Conservation (phyloP, 2,329 filamentous ascomycete species). For the Colletotrichum simmondsii region DNA sequence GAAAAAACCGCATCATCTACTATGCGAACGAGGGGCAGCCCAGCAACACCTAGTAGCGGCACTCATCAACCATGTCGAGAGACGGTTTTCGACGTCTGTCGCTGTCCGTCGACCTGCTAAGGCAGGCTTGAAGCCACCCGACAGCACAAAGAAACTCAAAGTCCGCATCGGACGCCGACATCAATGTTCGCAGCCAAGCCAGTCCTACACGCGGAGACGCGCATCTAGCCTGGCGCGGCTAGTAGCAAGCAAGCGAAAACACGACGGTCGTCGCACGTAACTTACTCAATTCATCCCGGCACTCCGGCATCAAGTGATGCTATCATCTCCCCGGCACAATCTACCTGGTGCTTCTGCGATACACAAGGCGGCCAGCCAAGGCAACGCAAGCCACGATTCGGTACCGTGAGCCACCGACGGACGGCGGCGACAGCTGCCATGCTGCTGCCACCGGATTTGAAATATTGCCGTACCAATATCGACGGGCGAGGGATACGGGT, state of each 20-base stretch:
- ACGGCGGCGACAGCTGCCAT: not conserved
- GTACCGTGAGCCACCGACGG: not conserved
- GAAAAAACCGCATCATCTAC: not conserved
- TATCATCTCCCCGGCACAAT: conserved; percentile 4
- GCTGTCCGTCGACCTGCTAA: not conserved
- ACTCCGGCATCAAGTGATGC: not conserved
- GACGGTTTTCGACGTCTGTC: not conserved
- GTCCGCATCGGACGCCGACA: not conserved
- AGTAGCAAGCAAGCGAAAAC: not conserved
- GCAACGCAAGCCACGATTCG: conserved; percentile 17
- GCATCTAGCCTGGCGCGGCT: not conserved
- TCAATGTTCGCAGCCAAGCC: conserved; percentile 2
- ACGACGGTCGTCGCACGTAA: conserved; percentile 11
- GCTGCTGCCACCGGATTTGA: not conserved
- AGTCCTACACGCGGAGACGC: not conserved
- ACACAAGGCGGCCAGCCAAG: not conserved
- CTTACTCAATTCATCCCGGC: not conserved
- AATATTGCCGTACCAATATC: not conserved
- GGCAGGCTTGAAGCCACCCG: not conserved
- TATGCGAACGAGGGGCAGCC: not conserved
- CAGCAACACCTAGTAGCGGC: not conserved
- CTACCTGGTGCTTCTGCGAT: conserved; percentile 5
- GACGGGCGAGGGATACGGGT: not conserved
- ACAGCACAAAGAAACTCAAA: conserved; percentile 2
- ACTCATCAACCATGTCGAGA: not conserved